Evolutionary conservation across 164 flowering plant genomes (phyloP).

Genomic region (Aristolochia contorta): DNA sequence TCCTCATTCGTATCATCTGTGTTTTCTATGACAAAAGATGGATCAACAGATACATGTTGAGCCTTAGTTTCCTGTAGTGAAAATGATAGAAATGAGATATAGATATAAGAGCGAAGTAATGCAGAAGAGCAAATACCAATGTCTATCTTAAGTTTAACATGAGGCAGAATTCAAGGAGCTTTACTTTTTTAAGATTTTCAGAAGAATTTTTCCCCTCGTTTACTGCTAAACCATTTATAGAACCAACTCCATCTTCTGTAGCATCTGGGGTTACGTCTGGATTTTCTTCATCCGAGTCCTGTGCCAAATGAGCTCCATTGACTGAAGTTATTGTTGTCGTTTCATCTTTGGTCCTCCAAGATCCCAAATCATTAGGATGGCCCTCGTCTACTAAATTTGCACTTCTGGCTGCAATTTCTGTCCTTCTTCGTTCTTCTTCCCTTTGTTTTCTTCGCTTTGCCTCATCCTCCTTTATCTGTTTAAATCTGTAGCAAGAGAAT

Average conservation of each 20-base stretch:
- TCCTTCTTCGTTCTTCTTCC: conserved; percentile 61
- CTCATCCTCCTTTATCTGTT: conserved; percentile 77
- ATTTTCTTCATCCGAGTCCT: conserved; percentile 2
- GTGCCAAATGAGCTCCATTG: conserved; percentile 1
- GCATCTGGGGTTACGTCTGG: background rate
- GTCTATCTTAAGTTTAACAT: too few species aligned
- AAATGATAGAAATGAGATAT: too few species aligned
- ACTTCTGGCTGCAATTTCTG: conserved; percentile 23
- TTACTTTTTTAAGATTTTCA: conserved; percentile 4
- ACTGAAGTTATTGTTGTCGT: conserved; percentile 4
- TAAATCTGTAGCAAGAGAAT: conserved; percentile 48
- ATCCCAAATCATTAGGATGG: conserved; percentile 18
- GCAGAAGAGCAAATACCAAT: too few species aligned
- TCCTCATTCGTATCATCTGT: too few species aligned
- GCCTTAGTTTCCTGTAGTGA: too few species aligned
- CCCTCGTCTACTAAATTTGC: conserved; percentile 16
- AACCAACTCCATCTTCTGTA: background rate
- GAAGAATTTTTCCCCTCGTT: background rate
- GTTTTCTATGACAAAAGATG: too few species aligned
- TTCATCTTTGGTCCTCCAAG: conserved; percentile 9
- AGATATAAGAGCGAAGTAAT: too few species aligned
- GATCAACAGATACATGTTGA: too few species aligned
- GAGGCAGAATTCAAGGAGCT: background rate
- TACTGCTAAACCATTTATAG: background rate
- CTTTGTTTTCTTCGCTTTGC: conserved; percentile 46